Conservation (phyloP, 352 stramenopile species). For the Globisporangium ultimum region DNA sequence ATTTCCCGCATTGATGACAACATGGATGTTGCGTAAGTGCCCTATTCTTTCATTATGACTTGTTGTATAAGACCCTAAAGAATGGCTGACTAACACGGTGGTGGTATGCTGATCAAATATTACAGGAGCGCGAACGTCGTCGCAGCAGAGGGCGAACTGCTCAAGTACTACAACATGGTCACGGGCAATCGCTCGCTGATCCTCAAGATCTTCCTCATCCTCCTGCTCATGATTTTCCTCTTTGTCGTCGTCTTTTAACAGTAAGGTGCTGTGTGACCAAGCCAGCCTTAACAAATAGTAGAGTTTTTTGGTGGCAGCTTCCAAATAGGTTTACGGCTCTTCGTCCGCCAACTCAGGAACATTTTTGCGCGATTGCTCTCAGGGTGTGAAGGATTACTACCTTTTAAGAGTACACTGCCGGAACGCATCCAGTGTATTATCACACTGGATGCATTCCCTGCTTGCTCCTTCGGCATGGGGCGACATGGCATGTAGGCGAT, state of each 20-base stretch:
- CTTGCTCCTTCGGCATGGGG: too few relatives aligned
- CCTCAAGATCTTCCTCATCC: conserved; percentile 83
- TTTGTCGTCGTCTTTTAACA: conserved; percentile 61
- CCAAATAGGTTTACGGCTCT: too few relatives aligned
- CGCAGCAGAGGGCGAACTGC: conserved; percentile 62
- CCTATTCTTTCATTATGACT: neutral
- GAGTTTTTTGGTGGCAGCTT: too few relatives aligned
- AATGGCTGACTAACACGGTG: neutral
- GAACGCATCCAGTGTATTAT: too few relatives aligned
- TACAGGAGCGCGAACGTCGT: conserved; percentile 74
- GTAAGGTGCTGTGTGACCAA: neutral
- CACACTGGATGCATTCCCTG: too few relatives aligned
- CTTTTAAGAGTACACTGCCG: too few relatives aligned
- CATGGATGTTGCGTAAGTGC: conserved; percentile 82
- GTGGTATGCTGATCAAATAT: neutral
- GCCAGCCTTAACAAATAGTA: too few relatives aligned
- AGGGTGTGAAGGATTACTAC: too few relatives aligned
- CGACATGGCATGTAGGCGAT: too few relatives aligned
- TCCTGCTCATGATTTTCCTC: conserved; percentile 82
- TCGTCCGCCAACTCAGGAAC: too few relatives aligned
- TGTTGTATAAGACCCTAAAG: neutral
- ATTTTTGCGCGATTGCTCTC: too few relatives aligned
- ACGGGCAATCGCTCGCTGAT: conserved; percentile 79
- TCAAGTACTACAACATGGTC: conserved; percentile 86
- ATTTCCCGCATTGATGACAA: conserved; percentile 83